Conservation (phyloP, 2,329 filamentous ascomycete genomes). For the Aulographum hederae region DNA sequence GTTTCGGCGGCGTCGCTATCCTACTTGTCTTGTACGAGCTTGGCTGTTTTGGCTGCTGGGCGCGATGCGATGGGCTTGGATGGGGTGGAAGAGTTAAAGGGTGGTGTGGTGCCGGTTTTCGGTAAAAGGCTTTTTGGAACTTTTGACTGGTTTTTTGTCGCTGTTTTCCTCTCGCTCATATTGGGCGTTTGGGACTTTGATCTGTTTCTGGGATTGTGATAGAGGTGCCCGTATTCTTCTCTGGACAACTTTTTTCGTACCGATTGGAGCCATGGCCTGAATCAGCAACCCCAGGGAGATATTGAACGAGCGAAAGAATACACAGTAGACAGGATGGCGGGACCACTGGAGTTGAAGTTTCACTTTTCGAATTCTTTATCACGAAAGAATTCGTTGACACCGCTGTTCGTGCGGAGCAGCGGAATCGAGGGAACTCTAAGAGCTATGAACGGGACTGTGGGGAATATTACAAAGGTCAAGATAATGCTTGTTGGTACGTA, state of each 20-base stretch:
- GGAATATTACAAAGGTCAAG: not conserved
- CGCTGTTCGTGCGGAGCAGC: not conserved
- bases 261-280: not conserved
- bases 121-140: no score
- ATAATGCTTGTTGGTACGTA: not conserved
- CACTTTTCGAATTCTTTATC: slow-evolving; percentile 2
- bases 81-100: no score
- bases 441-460: not conserved
- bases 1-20: no score
- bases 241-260: not conserved
- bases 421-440: not conserved
- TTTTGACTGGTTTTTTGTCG: no score
- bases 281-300: not conserved
- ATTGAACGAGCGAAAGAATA: no score
- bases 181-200: not conserved
- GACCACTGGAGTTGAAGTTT: not conserved
- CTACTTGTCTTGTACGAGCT: no score
- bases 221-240: not conserved
- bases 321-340: no score
- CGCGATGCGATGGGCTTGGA: no score
- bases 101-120: no score
- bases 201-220: not conserved
- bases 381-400: not conserved
- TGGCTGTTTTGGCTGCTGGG: no score
- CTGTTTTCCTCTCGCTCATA: not conserved